phyloP scores from a whole-genome alignment of 2,329 filamentous ascomycete genomes.

The Sporothrix inflata region DNA sequence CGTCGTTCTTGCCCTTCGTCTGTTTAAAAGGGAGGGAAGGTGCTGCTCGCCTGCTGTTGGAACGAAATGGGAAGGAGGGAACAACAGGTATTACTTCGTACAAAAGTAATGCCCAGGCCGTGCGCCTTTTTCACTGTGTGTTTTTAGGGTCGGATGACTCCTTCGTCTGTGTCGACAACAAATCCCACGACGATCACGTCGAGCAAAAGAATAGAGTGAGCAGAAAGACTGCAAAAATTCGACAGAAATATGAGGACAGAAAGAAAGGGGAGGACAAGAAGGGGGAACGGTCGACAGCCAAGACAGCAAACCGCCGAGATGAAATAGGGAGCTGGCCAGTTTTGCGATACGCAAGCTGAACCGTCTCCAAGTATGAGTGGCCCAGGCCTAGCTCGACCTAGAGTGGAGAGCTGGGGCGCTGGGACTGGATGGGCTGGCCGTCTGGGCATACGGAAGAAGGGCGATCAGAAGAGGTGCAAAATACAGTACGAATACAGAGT shows the following conservation, averaged over 20 bases:
- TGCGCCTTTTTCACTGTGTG: conserved; percentile 2
- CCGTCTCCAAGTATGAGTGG: conserved; percentile 4
- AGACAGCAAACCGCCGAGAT: conserved; percentile 9
- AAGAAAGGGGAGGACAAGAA: background rate
- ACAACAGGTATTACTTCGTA: background rate
- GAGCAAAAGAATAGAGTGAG: background rate
- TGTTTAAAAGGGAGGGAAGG: background rate
- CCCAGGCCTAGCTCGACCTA: conserved; percentile 6
- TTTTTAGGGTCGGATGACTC: background rate
- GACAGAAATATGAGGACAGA: background rate
- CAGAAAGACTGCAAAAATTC: background rate
- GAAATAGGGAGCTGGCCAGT: conserved; percentile 2
- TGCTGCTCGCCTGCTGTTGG: background rate
- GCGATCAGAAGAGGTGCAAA: background rate
- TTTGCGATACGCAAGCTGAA: conserved; percentile 2
- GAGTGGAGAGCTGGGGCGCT: background rate
- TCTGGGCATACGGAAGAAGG: conserved; percentile 16
- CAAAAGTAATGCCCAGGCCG: conserved; percentile 8
- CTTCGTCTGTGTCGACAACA: background rate
- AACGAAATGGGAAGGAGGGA: background rate
- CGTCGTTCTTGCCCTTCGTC: conserved; percentile 11
- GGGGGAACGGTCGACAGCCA: background rate
- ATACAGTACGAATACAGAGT: background rate
- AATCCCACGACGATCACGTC: background rate
- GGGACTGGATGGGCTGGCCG: background rate